Base-by-base conservation (phyloP, 306 rosid genomes). In the Cucurbita pepo region DNA sequence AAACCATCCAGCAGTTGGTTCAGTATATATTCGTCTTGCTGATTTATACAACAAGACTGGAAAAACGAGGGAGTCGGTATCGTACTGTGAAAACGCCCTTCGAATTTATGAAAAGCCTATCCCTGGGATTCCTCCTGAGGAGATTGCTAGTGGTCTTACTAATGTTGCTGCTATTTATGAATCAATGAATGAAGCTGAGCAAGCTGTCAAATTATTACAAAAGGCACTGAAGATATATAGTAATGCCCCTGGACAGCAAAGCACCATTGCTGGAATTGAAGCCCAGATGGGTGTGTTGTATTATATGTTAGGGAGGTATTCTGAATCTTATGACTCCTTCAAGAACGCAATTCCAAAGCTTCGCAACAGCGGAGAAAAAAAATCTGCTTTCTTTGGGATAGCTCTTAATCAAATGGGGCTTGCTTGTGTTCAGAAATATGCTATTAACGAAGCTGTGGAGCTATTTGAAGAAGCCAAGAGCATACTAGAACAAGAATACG, bases 371-470 rank as follows among this genome's bases (percentile, higher is more conserved):
- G 96, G 96, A 54, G 99, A 85, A 76, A 95, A 86, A 86, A 95
- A 86, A 87, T 82, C 92, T 10, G 84, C 96, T 62, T 95, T 84
- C 76, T 91, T 91, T n/a, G 99, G 95, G 13, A 78, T 90, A 77
- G 93, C 88, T 69, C 95, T 95, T 14, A 95, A 95, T 75, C 99
- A 95, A 81, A 88, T 88, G 89, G 99, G 99, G 36, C 97, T 91
- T 73, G 80, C 88, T 34, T 95, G 97, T 80, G 96, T 91, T 62
- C 97, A 95, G 75, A 80, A 69, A 5, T 72, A 71, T 60, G 78
- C 87, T 6, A 83, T 91, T 21, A 48, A 61, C 53, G 97, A 95
- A 82, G 99, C 97, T 48, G 82, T 78, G 14, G 86, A 84, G 57
- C 73, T 91, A 38, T 91, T 95, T 75, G 96, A 95, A 82, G 97